Evolutionary conservation across 2,329 filamentous ascomycete genomes (phyloP).

Genomic region (Hymenoscyphus fructigenus): DNA sequence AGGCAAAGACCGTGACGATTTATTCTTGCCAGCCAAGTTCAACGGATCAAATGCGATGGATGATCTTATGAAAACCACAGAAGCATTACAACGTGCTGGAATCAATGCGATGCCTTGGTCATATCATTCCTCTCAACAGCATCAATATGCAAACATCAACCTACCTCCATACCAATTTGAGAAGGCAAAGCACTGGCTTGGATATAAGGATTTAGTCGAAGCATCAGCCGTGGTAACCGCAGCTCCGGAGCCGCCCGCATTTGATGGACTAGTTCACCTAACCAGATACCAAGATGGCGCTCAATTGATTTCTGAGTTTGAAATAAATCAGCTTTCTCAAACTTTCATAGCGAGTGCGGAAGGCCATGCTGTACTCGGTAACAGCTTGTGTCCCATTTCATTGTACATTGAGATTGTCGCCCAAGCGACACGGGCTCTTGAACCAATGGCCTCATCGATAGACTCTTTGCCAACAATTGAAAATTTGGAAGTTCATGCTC

Average conservation of each 20-base stretch:
- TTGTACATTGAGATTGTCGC: neutral
- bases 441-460: neutral
- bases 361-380: neutral
- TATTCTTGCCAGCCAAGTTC: neutral
- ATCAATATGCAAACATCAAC: constrained; percentile 21
- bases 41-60: neutral
- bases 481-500: neutral
- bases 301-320: no score
- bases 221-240: constrained; percentile 5
- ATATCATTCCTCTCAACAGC: constrained; percentile 28
- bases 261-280: neutral
- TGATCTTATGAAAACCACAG: constrained; percentile 28
- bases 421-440: neutral
- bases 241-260: neutral
- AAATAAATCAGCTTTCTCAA: no score
- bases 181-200: constrained; percentile 37
- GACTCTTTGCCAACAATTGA: neutral
- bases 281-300: neutral
- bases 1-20: neutral
- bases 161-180: constrained; percentile 42
- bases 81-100: constrained; percentile 34
- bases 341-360: neutral
- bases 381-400: neutral
- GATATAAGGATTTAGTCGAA: constrained; percentile 12
- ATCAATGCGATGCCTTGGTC: constrained; percentile 36